Evolutionary conservation across 2,329 filamentous ascomycete species (phyloP), one percentile per base, ranked within the genome.

Genomic region (Penicillium sp.): DNA sequence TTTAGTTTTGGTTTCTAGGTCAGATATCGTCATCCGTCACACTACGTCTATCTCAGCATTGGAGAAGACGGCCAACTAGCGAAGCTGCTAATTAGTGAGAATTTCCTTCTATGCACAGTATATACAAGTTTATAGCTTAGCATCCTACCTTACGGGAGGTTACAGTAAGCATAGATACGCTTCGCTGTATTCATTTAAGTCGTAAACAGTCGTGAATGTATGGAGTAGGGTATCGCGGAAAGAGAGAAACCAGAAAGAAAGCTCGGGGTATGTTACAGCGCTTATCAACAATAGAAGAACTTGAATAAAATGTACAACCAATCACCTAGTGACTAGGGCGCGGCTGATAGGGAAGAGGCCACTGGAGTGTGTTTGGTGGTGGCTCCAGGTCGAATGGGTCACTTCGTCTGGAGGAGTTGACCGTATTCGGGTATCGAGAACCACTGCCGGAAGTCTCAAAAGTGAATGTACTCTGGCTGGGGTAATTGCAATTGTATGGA

Each of bases 381-480:
- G 51, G 32, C 42, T 69, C 64, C 24, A 69, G 45, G 44, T 70
- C 67, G 40, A 69, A 70, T 0, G 67, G 62, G 29, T 70, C 59
- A 44, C 64, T 67, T 27, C 31, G 31, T 18, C 31, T n/a, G 9
- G 14, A 34, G 8, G 3, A 8, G 9, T 34, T 20, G 14, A 16
- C 14, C 14, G 14, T 34, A 18, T 34, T 18, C 31, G 6, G 9
- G 31, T 16, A 34, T 18, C 31, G 31, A 10, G 31, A 34, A 34
- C 31, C 14, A 34, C 14, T 34, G 14, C 31, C 31, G 4, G 9
- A 9, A 11, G 31, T 34, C 31, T 34, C 31, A 16, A 50, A 44
- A 3, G 42, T 46, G 7, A 35, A 9, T 7, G 40, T 39, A 18
- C 44, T 48, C 9, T 32, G 44, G 1, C 40, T 42, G 6, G 31